These are phyloP conservation scores for Radiomyces spectabilis DNA, from an alignment of 192 early-diverging fungal genomes.

Conservation along the genomic window DNA sequence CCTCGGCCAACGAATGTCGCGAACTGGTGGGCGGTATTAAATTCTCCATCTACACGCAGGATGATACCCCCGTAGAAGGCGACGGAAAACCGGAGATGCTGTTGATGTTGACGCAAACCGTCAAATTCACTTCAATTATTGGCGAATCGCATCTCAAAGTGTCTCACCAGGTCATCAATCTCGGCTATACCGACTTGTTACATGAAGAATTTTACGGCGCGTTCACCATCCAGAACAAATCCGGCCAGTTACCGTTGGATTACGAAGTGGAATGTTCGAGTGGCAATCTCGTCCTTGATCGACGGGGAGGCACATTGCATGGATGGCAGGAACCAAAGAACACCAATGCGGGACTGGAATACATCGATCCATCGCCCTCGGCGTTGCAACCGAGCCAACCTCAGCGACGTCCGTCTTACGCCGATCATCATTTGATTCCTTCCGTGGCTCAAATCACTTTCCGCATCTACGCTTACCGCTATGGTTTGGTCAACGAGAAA, in stretches of 20 bases:
- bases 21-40: conserved; percentile 76
- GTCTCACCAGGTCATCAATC: conserved; percentile 55
- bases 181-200: conserved; percentile 48
- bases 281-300: conserved; percentile 46
- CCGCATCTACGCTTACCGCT: conserved; percentile 40
- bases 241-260: conserved; percentile 61
- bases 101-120: conserved; percentile 59
- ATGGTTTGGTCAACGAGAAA: conserved; percentile 53
- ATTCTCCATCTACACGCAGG: conserved; percentile 56
- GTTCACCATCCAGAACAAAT: conserved; percentile 65
- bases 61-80: conserved; percentile 13
- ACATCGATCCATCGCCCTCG: background rate
- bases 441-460: conserved; percentile 48
- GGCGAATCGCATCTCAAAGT: conserved; percentile 70
- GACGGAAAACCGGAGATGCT: conserved; percentile 26
- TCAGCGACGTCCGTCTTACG: conserved; percentile 11
- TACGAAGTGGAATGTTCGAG: conserved; percentile 47
- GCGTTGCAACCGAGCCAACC: too few species aligned
- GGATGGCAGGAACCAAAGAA: conserved; percentile 35
- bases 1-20: conserved; percentile 42
- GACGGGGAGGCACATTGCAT: conserved; percentile 40
- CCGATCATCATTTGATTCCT: conserved; percentile 13
- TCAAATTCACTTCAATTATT: conserved; percentile 75
- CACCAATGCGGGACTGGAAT: background rate
- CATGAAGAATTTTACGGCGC: conserved; percentile 47